Percentiles rank a stretch among this genome's conserved stretches.
phyloP scores from a whole-genome alignment of 768 basidiomycete genomes.

The Tricholoma terreum region DNA sequence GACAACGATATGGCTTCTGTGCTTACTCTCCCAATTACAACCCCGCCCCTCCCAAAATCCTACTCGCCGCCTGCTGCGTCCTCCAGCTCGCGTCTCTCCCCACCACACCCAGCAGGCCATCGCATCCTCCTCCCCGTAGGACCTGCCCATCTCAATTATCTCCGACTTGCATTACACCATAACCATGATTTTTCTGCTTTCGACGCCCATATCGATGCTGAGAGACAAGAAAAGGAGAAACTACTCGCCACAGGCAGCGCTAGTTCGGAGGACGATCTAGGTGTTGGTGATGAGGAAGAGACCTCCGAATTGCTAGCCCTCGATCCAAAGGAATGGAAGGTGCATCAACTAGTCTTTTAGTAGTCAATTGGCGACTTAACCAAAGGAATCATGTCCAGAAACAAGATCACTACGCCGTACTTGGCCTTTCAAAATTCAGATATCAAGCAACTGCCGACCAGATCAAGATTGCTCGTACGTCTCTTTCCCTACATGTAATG shows the following conservation, averaged over 20 bases:
- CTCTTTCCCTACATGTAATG: constrained; percentile 1
- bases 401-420: constrained; percentile 98
- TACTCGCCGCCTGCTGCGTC: constrained; percentile 41
- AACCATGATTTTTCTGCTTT: constrained; percentile 80
- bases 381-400: constrained; percentile 56
- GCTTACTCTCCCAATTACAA: constrained; percentile 27
- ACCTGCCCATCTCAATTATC: constrained; percentile 80
- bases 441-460: constrained; percentile 86
- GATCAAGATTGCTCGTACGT: constrained; percentile 94
- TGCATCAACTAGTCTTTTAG: constrained; percentile 21
- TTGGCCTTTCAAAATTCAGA: constrained; percentile 88
- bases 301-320: constrained; percentile 58
- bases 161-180: constrained; percentile 71
- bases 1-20: constrained; percentile 29
- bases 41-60: constrained; percentile 33
- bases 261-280: constrained; percentile 79
- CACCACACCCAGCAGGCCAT: constrained; percentile 38
- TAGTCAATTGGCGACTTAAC: neutral
- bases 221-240: constrained; percentile 36
- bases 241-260: constrained; percentile 46
- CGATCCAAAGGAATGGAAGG: constrained; percentile 99
- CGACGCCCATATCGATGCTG: constrained; percentile 57
- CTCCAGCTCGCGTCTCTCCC: constrained; percentile 28
- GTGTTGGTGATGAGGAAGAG: constrained; percentile 91
- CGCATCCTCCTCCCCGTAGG: constrained; percentile 77